Conservation (phyloP, 495 filamentous ascomycete species). For the Thermochaetoides thermophila region DNA sequence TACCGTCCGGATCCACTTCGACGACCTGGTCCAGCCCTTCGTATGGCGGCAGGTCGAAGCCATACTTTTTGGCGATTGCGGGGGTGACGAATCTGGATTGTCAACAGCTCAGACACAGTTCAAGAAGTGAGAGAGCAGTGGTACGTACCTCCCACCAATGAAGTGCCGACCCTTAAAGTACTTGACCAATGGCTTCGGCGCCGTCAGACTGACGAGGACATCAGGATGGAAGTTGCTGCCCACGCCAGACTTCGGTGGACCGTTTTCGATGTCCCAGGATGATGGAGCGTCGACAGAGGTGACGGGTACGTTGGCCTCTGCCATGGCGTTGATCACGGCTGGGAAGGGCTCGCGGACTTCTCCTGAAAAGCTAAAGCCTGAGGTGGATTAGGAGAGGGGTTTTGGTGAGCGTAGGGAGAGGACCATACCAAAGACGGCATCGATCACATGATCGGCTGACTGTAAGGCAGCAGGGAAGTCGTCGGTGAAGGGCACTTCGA, state of each 20-base stretch:
- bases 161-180: slow-evolving; percentile 79
- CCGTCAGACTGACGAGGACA: slow-evolving; percentile 75
- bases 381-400: background rate
- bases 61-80: slow-evolving; percentile 74
- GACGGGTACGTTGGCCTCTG: slow-evolving; percentile 56
- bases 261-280: slow-evolving; percentile 81
- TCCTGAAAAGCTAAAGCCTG: slow-evolving; percentile 85
- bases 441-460: slow-evolving; percentile 64
- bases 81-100: slow-evolving; percentile 57
- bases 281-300: slow-evolving; percentile 84
- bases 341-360: slow-evolving; percentile 83
- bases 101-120: slow-evolving; percentile 7
- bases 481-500: slow-evolving; percentile 69
- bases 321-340: slow-evolving; percentile 60
- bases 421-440: slow-evolving; percentile 74
- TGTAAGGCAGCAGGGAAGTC: slow-evolving; percentile 57
- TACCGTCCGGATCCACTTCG: slow-evolving; percentile 50
- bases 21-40: slow-evolving; percentile 79
- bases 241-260: slow-evolving; percentile 63
- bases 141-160: slow-evolving; percentile 54
- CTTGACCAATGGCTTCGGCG: slow-evolving; percentile 84
- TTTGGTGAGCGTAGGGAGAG: background rate
- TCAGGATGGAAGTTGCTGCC: slow-evolving; percentile 67
- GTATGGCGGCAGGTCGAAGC: slow-evolving; percentile 68
- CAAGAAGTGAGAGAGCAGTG: background rate